phyloP scores from a whole-genome alignment of 2,329 filamentous ascomycete species.

The Neospermospora avenae region DNA sequence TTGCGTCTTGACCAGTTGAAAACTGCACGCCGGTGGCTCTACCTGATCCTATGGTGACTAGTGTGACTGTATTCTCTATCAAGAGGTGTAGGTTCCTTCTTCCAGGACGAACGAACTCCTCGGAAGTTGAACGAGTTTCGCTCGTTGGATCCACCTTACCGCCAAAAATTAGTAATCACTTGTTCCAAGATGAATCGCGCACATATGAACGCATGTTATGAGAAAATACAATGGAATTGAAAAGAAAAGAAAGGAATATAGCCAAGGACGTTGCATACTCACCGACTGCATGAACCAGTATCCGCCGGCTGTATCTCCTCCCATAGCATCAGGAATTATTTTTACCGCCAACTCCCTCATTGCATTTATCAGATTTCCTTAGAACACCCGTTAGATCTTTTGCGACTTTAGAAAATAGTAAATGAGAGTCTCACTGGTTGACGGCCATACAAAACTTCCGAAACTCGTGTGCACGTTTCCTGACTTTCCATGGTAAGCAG shows the following conservation, averaged over 20 bases:
- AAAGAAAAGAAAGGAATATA: no score
- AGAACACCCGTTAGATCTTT: neutral
- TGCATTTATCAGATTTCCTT: neutral
- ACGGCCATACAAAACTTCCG: neutral
- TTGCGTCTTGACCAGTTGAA: neutral
- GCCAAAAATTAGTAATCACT: neutral
- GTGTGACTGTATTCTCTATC: constrained; percentile 13
- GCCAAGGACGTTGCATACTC: neutral
- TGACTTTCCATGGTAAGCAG: neutral
- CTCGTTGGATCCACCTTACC: neutral
- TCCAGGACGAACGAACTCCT: constrained; percentile 36
- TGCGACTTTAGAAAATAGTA: neutral
- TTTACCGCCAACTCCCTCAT: neutral
- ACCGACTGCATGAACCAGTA: neutral
- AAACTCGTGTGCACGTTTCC: neutral
- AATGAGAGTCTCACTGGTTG: neutral
- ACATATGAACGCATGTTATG: neutral
- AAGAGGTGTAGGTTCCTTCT: constrained; percentile 27
- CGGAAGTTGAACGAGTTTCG: neutral
- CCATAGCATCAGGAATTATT: neutral
- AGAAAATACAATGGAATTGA: neutral
- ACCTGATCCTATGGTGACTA: constrained; percentile 27
- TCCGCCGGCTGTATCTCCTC: neutral
- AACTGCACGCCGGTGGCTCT: neutral
- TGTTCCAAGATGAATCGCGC: neutral